phyloP scores from a whole-genome alignment of 2,329 filamentous ascomycete genomes.

The Falciphora oryzae region DNA sequence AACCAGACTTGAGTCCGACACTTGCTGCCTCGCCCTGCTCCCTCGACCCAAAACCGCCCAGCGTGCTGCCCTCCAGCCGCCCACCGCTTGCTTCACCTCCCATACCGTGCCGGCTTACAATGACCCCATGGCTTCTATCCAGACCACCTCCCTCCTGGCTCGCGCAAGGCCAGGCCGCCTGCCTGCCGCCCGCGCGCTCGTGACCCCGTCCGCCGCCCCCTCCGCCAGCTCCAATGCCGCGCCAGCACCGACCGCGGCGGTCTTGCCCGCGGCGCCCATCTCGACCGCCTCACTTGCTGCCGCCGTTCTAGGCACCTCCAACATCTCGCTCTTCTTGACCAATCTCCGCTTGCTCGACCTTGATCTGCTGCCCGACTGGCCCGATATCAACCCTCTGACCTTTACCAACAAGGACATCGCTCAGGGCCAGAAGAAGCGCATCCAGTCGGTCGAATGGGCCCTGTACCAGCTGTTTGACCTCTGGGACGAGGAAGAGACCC shows the following conservation, averaged over 20 bases:
- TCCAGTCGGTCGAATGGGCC: conserved; percentile 82
- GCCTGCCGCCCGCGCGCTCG: conserved; percentile 15
- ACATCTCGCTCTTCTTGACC: conserved; percentile 66
- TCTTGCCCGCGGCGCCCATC: background rate
- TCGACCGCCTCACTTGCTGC: background rate
- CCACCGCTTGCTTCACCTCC: background rate
- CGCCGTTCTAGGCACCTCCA: conserved; percentile 32
- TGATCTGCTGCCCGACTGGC: conserved; percentile 73
- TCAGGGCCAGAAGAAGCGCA: conserved; percentile 74
- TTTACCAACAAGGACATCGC: conserved; percentile 62
- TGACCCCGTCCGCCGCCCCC: conserved; percentile 10
- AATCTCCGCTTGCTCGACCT: conserved; percentile 81
- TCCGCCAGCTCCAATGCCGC: conserved; percentile 10
- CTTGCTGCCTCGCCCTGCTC: background rate
- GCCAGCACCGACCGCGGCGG: background rate
- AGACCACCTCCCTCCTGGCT: conserved; percentile 17
- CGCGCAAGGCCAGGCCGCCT: conserved; percentile 21
- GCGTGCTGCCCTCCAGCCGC: background rate
- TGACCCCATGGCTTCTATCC: conserved; percentile 20
- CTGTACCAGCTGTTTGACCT: conserved; percentile 81
- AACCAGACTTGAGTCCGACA: background rate
- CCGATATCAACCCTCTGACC: conserved; percentile 61
- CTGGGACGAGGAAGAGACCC: conserved; percentile 73
- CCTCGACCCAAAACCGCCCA: background rate
- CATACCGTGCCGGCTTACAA: conserved; percentile 7